A percentile compares a stretch with the other conserved stretches of the same genome.
These are phyloP conservation scores for Rhodotorula diobovata DNA, from an alignment of 768 basidiomycete species.

Conservation along the genomic window DNA sequence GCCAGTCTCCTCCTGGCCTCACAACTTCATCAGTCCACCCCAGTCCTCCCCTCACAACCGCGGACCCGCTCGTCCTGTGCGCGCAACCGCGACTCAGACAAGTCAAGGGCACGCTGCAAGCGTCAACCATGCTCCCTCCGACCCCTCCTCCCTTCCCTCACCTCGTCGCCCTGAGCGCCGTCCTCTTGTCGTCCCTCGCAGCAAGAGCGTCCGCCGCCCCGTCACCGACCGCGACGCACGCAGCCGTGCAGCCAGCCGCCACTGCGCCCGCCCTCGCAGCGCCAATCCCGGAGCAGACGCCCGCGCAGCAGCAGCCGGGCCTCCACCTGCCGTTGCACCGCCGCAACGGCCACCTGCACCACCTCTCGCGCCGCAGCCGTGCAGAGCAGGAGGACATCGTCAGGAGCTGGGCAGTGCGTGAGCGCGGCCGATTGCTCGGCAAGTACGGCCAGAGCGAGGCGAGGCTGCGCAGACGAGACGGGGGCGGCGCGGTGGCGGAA, in stretches of 20 bases:
- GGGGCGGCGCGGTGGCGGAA: not conserved
- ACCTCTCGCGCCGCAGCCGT: constrained; percentile 1
- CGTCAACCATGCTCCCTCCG: not conserved
- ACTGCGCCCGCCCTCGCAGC: not conserved
- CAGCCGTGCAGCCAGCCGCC: not conserved
- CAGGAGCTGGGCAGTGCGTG: constrained; percentile 31
- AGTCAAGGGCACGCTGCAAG: not conserved
- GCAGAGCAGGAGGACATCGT: constrained; percentile 17
- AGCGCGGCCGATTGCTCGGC: constrained; percentile 20
- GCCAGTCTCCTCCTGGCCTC: too few relatives aligned
- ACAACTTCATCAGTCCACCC: too few relatives aligned
- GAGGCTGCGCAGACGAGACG: constrained; percentile 4
- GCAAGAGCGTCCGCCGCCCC: not conserved
- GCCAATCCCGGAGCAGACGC: not conserved
- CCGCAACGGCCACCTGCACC: constrained; percentile 18
- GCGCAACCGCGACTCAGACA: not conserved
- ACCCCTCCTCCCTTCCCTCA: not conserved
- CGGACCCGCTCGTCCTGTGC: too few relatives aligned
- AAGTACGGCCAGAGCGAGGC: constrained; percentile 27
- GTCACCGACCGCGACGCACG: not conserved
- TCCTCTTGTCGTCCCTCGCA: not conserved
- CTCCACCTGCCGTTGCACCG: constrained; percentile 18
- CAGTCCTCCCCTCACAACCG: too few relatives aligned
- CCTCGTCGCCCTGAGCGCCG: not conserved
- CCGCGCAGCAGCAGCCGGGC: not conserved